A percentile compares a stretch with the other conserved stretches of the same genome.
Evolutionary conservation across 108 stramenopile species (phyloP).

Genomic region (Discostella stelligeroides): DNA sequence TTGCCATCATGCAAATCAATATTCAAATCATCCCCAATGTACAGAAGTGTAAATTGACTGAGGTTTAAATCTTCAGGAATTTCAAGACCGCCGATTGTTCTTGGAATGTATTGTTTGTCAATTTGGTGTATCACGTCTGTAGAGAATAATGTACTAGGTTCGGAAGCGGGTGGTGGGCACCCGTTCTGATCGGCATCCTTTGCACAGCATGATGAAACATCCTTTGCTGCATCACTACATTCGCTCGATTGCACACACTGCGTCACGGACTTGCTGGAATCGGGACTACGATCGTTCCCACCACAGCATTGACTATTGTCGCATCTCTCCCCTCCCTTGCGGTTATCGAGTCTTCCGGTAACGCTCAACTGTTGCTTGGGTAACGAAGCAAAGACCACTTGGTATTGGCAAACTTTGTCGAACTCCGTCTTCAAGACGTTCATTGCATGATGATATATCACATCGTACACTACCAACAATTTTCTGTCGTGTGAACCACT

Average conservation of each 20-base stretch:
- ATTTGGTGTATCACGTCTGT: no score
- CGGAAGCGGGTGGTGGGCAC: background rate
- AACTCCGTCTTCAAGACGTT: slow-evolving; percentile 53
- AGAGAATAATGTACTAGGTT: no score
- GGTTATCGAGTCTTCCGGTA: background rate
- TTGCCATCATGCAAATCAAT: slow-evolving; percentile 36
- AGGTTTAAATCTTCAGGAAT: slow-evolving; percentile 67
- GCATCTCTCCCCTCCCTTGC: slow-evolving; percentile 1
- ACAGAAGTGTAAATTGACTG: slow-evolving; percentile 64
- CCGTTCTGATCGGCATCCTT: no score
- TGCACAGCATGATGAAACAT: no score
- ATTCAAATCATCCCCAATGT: slow-evolving; percentile 68
- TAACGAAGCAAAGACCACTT: slow-evolving; percentile 36
- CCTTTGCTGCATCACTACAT: slow-evolving; percentile 6
- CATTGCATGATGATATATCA: slow-evolving; percentile 82
- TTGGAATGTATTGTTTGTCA: slow-evolving; percentile 33
- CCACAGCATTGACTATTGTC: slow-evolving; percentile 14
- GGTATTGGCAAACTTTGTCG: slow-evolving; percentile 16
- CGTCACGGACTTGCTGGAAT: background rate
- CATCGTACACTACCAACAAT: slow-evolving; percentile 81
- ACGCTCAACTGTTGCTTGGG: slow-evolving; percentile 28
- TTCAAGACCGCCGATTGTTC: slow-evolving; percentile 77
- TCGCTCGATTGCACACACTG: background rate
- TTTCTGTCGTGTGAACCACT: slow-evolving; percentile 11
- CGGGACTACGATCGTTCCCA: background rate